These are phyloP conservation scores for Chrysosporium keratinophilum DNA, from an alignment of 2,329 filamentous ascomycete genomes.

Conservation along the genomic window DNA sequence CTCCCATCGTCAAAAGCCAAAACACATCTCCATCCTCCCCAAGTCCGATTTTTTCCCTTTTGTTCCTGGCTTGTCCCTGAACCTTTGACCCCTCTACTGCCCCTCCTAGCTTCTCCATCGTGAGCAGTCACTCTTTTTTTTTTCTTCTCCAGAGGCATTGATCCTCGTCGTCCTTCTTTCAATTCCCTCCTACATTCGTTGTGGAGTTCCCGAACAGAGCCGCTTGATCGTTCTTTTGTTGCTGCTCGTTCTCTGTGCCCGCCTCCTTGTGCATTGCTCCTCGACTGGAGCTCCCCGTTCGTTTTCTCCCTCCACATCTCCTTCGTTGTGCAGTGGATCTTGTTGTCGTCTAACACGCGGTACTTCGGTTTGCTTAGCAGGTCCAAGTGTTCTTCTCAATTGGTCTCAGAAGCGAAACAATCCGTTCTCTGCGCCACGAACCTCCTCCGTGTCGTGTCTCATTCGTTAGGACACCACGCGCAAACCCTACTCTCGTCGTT, in stretches of 20 bases:
- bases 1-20: neutral
- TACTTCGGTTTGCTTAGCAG: neutral
- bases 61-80: conserved; percentile 11
- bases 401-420: neutral
- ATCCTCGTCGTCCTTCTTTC: conserved; percentile 11
- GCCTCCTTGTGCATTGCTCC: neutral
- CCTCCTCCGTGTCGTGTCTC: neutral
- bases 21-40: neutral
- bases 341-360: neutral
- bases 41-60: conserved; percentile 1
- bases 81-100: conserved; percentile 1
- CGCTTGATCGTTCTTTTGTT: neutral
- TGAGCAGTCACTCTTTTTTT: conserved; percentile 16
- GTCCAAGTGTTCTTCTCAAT: neutral
- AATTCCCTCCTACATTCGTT: conserved; percentile 14
- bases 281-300: neutral
- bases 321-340: conserved; percentile 5
- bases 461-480: conserved; percentile 6
- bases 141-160: conserved; percentile 9
- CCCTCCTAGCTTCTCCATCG: conserved; percentile 2
- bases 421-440: neutral
- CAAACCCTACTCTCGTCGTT: conserved; percentile 3
- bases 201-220: conserved; percentile 9
- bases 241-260: conserved; percentile 8
- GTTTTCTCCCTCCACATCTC: neutral